phyloP scores from a whole-genome alignment of 306 rosid genomes.

The Cicer pinnatifidum region DNA sequence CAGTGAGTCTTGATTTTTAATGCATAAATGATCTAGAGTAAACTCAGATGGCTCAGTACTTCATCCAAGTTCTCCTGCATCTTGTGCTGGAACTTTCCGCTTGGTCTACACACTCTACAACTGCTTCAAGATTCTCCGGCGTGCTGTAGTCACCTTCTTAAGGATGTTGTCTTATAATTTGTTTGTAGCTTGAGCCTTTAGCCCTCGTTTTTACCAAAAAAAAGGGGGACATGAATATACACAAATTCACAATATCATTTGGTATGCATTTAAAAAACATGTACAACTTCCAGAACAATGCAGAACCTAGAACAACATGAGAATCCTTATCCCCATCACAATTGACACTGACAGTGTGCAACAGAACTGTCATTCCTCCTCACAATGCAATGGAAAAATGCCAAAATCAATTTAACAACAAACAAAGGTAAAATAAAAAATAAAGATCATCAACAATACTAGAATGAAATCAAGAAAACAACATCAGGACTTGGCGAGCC shows the following conservation, averaged over 20 bases:
- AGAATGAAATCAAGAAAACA: constrained; percentile 46
- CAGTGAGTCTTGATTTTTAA: too few species aligned
- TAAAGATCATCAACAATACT: constrained; percentile 42
- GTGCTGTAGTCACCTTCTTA: too few species aligned
- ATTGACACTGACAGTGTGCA: constrained; percentile 19
- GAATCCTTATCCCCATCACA: constrained; percentile 36
- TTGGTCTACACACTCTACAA: too few species aligned
- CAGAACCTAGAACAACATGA: constrained; percentile 45
- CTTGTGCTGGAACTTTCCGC: too few species aligned
- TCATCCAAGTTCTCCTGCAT: too few species aligned
- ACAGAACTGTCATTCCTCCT: constrained; percentile 27
- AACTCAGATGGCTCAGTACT: too few species aligned
- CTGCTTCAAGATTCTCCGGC: too few species aligned
- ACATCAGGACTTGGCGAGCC: constrained; percentile 60
- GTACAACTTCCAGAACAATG: constrained; percentile 39
- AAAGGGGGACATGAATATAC: constrained; percentile 7
- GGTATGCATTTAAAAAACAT: constrained; percentile 39
- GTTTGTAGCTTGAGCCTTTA: too few species aligned
- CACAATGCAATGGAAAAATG: constrained; percentile 43
- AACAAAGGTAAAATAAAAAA: constrained; percentile 5
- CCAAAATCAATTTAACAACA: constrained; percentile 52
- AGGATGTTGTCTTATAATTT: too few species aligned
- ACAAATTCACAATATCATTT: constrained; percentile 38
- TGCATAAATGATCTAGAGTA: too few species aligned
- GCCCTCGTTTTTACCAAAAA: too few species aligned